Evolutionary conservation across 768 basidiomycete genomes (phyloP), one percentile per base, ranked within the genome.

Genomic region (Harrya chromipes): DNA sequence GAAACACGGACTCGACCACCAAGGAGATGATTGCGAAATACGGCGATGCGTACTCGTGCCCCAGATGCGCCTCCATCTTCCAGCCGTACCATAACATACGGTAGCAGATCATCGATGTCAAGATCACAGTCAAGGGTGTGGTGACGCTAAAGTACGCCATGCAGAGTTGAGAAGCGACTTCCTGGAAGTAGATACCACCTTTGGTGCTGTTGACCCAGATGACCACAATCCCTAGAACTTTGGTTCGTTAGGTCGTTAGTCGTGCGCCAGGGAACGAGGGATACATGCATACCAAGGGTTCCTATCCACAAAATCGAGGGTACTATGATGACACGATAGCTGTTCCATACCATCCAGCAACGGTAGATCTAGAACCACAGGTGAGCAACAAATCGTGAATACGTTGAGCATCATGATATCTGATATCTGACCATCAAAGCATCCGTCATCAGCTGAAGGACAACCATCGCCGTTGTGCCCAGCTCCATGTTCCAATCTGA

Each of bases 371-470:
- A 10, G 29, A 12, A 20, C 12, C 12, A 29, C 8, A 27, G 8
- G 7, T 29, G 29, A 29, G 29, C 16, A 14, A 12, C 1, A 9
- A 33, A 29, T 6, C 29, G 29, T 29, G 12, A 29, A 29, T 13
- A 13, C 2, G 29, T 13, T 13, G 29, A 29, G 29, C 12, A 29
- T 29, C 29, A 6, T 29, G 29, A 29, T 29, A 29, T 27, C 24
- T 7, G 24, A 9, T 4, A 12, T 52, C 69, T 37, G 40, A 75
- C 74, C 51, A 75, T 58, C 34, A 74, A 47, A 3, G 56, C 73
- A 38, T 72, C 70, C 8, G 65, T 64, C 52, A 73, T 51, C 14
- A 72, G 58, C 11, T 72, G 68, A 17, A 69, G 49, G 16, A 64
- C 21, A 24, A 62, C 52, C 13, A 65, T 54, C 4, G 67, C 62